These are phyloP conservation scores for Pseudognaphalium luteoalbum DNA, from an alignment of 129 eudicot genomes.

Conservation along the genomic window DNA sequence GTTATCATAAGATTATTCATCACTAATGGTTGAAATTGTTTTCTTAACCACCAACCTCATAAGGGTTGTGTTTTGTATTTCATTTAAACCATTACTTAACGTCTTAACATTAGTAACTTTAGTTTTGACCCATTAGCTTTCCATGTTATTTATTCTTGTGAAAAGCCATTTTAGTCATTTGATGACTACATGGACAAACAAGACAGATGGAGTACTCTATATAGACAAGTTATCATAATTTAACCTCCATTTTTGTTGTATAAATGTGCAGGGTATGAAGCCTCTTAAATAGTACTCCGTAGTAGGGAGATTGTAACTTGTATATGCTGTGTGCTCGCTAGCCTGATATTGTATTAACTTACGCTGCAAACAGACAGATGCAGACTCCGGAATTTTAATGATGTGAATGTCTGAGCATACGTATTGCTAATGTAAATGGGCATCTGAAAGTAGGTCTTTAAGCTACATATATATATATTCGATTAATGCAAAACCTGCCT, in stretches of 20 bases:
- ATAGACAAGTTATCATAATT: not conserved
- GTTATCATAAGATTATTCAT: not conserved
- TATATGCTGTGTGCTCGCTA: slow-evolving; percentile 2
- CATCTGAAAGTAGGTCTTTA: not conserved
- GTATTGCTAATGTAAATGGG: not conserved
- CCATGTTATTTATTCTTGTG: no score
- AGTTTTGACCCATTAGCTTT: not conserved
- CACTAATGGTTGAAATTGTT: not conserved
- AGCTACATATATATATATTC: not conserved
- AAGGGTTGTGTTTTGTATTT: no score
- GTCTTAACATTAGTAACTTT: not conserved
- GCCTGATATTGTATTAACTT: not conserved
- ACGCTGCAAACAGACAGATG: not conserved
- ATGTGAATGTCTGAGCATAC: not conserved
- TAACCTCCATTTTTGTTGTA: not conserved
- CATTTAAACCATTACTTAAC: not conserved
- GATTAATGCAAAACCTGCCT: not conserved
- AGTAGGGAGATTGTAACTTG: not conserved
- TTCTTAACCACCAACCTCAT: not conserved
- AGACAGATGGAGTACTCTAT: no score
- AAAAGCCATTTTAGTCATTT: no score
- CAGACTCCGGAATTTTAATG: not conserved
- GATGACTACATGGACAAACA: no score
- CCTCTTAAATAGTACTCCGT: slow-evolving; percentile 55
- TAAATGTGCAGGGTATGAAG: slow-evolving; percentile 70